A percentile compares a stretch with the other conserved stretches of the same genome.
These are phyloP conservation scores for Aspergillus japonicus DNA, from an alignment of 2,329 filamentous ascomycete species.

Conservation along the genomic window DNA sequence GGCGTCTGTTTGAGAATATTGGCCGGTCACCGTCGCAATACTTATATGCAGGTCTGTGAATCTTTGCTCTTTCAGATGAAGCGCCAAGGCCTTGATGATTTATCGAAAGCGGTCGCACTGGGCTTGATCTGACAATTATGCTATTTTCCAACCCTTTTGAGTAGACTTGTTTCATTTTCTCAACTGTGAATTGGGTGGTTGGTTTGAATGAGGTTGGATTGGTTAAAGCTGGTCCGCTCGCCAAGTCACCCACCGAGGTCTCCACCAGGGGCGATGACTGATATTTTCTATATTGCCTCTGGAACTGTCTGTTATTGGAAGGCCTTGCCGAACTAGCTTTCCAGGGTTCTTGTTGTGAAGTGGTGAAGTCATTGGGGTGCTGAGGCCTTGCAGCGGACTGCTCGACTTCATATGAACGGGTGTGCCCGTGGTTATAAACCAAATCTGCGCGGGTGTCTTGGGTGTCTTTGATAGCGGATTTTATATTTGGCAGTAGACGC, in stretches of 20 bases:
- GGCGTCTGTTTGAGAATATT: neutral
- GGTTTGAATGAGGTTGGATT: neutral
- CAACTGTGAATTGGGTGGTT: neutral
- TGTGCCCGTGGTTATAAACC: neutral
- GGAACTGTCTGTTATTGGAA: constrained; percentile 10
- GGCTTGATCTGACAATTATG: neutral
- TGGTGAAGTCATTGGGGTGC: neutral
- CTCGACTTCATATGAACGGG: neutral
- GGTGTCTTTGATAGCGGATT: constrained; percentile 3
- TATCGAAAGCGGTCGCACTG: neutral
- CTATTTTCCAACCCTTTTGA: neutral
- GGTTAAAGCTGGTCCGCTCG: constrained; percentile 3
- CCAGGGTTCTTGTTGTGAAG: neutral
- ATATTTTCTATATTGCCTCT: constrained; percentile 24
- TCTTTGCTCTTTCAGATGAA: neutral
- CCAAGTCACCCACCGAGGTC: constrained; percentile 21
- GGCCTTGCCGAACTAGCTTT: constrained; percentile 1
- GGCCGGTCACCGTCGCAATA: neutral
- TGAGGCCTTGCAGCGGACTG: neutral
- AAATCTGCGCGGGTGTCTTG: neutral
- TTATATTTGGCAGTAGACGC: neutral
- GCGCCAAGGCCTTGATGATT: neutral
- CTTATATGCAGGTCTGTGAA: neutral
- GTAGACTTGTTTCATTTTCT: neutral
- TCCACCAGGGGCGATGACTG: constrained; percentile 35